A percentile compares a stretch with the other conserved stretches of the same genome.
Conservation (phyloP, 2,329 filamentous ascomycete genomes). For the Clarireedia sp. region DNA sequence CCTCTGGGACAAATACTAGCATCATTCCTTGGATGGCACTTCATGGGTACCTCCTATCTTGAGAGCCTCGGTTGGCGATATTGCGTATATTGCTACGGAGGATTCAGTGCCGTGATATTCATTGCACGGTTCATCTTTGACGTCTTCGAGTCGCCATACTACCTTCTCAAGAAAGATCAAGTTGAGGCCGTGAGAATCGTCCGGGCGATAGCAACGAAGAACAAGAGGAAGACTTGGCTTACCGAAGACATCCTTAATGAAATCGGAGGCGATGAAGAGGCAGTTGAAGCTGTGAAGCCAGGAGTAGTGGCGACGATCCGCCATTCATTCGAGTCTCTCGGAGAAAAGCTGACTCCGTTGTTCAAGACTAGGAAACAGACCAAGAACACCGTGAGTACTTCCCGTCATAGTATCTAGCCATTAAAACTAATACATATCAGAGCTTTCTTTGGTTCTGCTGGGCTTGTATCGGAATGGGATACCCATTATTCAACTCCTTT, state of each 20-base stretch:
- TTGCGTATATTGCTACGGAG: conserved; percentile 62
- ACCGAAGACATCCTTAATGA: conserved; percentile 60
- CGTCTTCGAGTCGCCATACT: conserved; percentile 81
- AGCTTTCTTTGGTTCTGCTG: conserved; percentile 68
- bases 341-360: conserved; percentile 57
- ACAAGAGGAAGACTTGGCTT: conserved; percentile 64
- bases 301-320: conserved; percentile 17
- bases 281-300: conserved; percentile 8
- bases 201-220: conserved; percentile 68
- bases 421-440: not conserved
- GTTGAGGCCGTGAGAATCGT: conserved; percentile 72
- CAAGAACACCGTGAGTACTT: conserved; percentile 35
- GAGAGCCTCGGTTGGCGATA: conserved; percentile 68
- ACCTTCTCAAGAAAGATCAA: conserved; percentile 70
- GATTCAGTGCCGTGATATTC: conserved; percentile 71
- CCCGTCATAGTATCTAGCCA: too few relatives aligned
- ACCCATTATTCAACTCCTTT: conserved; percentile 84
- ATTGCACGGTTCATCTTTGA: conserved; percentile 69
- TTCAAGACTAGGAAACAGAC: conserved; percentile 48
- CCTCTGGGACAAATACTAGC: conserved; percentile 71
- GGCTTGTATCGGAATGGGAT: conserved; percentile 77
- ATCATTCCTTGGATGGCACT: conserved; percentile 66
- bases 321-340: conserved; percentile 52
- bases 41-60: conserved; percentile 48
- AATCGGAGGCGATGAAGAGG: conserved; percentile 37